Evolutionary conservation across 2,329 filamentous ascomycete species (phyloP), one percentile per base, ranked within the genome.

Genomic region (Beauveria pseudobassiana): DNA sequence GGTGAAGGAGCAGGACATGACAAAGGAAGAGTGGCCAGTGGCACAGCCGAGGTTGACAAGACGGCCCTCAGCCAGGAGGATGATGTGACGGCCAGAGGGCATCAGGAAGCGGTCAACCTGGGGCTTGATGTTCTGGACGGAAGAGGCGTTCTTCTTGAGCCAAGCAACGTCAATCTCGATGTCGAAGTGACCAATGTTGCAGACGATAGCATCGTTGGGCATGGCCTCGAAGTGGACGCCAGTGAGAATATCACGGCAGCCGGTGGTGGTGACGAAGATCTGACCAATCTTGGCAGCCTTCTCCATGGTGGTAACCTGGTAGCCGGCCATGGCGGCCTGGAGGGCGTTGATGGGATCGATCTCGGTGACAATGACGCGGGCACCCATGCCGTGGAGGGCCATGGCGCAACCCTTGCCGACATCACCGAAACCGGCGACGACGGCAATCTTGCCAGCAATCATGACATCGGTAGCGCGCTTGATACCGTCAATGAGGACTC

Each of bases 1-100:
- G 86, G 93, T 96, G 89, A 99, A 99, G 67, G 93, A 98, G 89
- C 95, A 99, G 72, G 93, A 97, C 95, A 99, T 98, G 69, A 99
- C 95, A 80, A 99, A 99, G 59, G 93, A 98, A 70, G 93, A 96
- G 89, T 99, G 95, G 70, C 95, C 95, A 67, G 95, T 99, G 76
- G 95, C 95, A 80, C 95, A 99, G 79, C 95, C 95, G 71, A 99
- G 85, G 89, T 99, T 99, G 82, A 99, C 95, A 68, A 99, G 90
- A 84, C 95, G 93, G 71, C 95, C 95, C 84, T 98, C 95, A 67
- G 95, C 95, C 67, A 99, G 87, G 73, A 99, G 92, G 80, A 99
- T 96, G 85, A 99, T 93, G 86, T 98, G 89, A 73, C 90, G 88
- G 80, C 95, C 95, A 80, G 77, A 95, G 78, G 89, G 82, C 90